Conservation (phyloP, 768 basidiomycete genomes). For the Termitomyces sp. region DNA sequence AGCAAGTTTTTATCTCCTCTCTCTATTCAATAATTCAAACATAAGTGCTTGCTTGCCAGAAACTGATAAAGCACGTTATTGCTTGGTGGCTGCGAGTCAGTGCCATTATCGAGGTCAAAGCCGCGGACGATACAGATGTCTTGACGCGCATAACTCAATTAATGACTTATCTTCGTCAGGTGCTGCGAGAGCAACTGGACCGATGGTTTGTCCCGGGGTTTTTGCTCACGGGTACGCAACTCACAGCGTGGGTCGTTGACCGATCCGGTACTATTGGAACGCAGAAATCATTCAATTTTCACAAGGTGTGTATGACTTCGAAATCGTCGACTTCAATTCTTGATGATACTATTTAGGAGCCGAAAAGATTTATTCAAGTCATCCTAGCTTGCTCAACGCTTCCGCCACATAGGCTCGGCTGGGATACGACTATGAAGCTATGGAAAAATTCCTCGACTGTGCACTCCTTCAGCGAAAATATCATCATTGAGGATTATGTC, state of each 20-base stretch:
- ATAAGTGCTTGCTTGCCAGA: not conserved
- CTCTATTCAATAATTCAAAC: not conserved
- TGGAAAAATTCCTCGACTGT: not conserved
- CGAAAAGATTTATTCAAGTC: not conserved
- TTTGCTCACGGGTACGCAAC: too few relatives aligned
- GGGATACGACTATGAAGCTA: conserved; percentile 1
- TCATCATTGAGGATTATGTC: not conserved
- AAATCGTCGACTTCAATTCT: too few relatives aligned
- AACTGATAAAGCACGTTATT: not conserved
- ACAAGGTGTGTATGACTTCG: too few relatives aligned
- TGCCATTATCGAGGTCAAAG: conserved; percentile 4
- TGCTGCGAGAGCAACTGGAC: conserved; percentile 6
- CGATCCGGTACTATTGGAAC: too few relatives aligned
- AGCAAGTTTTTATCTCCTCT: not conserved
- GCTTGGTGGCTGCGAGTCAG: conserved; percentile 10
- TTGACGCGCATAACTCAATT: not conserved
- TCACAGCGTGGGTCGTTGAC: too few relatives aligned
- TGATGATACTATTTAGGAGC: too few relatives aligned
- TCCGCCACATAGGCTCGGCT: not conserved
- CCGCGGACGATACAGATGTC: not conserved
- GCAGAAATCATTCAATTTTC: too few relatives aligned
- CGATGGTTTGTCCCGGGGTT: too few relatives aligned
- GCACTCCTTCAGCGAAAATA: not conserved
- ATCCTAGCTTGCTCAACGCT: not conserved
- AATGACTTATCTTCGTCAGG: conserved; percentile 2